Evolutionary conservation across 2,329 filamentous ascomycete species (phyloP).

Genomic region (Purpureocillium lavendulum): DNA sequence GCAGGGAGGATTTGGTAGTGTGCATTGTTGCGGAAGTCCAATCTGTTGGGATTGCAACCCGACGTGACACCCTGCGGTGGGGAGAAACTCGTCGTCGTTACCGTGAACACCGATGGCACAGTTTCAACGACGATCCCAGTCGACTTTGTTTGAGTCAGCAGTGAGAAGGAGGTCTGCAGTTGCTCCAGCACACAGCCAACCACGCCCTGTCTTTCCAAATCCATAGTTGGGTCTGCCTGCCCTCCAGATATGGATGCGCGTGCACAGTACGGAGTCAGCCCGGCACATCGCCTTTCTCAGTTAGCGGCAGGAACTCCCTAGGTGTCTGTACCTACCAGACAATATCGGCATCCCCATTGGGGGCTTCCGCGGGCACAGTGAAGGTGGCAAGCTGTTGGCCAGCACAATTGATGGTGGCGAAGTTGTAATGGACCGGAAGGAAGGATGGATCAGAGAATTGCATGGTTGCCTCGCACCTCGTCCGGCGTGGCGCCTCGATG

Average conservation of each 20-base stretch:
- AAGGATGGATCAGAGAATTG: slow-evolving; percentile 4
- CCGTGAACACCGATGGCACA: neutral
- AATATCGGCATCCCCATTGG: slow-evolving; percentile 4
- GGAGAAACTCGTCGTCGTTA: neutral
- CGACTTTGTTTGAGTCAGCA: neutral
- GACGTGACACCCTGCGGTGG: too few species aligned
- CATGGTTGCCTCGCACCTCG: slow-evolving; percentile 5
- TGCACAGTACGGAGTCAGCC: slow-evolving; percentile 2
- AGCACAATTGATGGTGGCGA: slow-evolving; percentile 2
- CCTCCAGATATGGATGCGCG: neutral
- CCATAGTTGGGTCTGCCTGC: neutral
- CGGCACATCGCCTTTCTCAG: slow-evolving; percentile 3
- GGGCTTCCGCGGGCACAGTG: slow-evolving; percentile 1
- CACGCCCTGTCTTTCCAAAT: neutral
- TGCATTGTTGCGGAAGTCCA: too few species aligned
- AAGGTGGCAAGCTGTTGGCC: slow-evolving; percentile 4
- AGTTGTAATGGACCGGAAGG: slow-evolving; percentile 6
- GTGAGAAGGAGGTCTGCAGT: neutral
- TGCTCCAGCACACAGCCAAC: neutral
- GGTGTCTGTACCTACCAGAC: slow-evolving; percentile 1
- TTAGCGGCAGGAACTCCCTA: neutral
- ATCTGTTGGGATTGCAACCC: too few species aligned
- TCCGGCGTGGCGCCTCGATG: slow-evolving; percentile 1
- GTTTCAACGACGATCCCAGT: neutral
- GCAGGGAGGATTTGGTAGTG: too few species aligned